phyloP scores from a whole-genome alignment of 208 protist species.

The Wallacemonas sp. region DNA sequence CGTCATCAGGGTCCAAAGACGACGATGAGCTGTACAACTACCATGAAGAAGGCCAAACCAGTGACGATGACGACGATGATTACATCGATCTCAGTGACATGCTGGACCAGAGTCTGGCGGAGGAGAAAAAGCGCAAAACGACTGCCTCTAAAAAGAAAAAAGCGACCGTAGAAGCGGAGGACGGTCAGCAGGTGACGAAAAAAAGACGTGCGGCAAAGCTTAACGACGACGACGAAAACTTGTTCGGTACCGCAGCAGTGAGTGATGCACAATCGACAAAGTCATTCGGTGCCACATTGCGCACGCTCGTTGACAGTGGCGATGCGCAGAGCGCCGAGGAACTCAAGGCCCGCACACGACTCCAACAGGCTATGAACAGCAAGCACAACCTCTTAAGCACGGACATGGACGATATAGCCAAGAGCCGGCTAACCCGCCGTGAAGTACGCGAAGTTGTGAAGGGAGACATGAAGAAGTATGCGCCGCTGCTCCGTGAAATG shows the following conservation, averaged over 20 bases:
- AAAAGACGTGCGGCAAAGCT: conserved; percentile 38
- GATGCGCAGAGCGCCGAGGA: conserved; percentile 25
- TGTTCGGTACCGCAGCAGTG: conserved; percentile 46
- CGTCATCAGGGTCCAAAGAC: neutral
- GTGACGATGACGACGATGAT: conserved; percentile 67
- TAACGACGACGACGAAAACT: conserved; percentile 62
- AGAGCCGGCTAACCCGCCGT: conserved; percentile 51
- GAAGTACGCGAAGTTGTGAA: conserved; percentile 71
- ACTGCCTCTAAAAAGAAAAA: conserved; percentile 42
- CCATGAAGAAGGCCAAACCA: conserved; percentile 52
- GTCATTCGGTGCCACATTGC: conserved; percentile 33
- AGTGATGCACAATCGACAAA: conserved; percentile 34
- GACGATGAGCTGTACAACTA: conserved; percentile 55
- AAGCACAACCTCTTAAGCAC: conserved; percentile 73
- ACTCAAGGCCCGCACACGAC: conserved; percentile 27
- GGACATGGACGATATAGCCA: conserved; percentile 74
- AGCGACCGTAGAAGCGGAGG: conserved; percentile 38
- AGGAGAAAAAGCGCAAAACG: conserved; percentile 12
- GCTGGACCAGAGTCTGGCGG: conserved; percentile 59
- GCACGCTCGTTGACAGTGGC: conserved; percentile 39
- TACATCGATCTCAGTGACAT: conserved; percentile 87
- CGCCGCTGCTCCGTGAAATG: conserved; percentile 65
- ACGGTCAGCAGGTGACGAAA: conserved; percentile 33
- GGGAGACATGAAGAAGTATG: conserved; percentile 78
- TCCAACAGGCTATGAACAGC: conserved; percentile 56